Evolutionary conservation across 352 stramenopile genomes (phyloP).

Genomic region (Phytophthora fragariae): DNA sequence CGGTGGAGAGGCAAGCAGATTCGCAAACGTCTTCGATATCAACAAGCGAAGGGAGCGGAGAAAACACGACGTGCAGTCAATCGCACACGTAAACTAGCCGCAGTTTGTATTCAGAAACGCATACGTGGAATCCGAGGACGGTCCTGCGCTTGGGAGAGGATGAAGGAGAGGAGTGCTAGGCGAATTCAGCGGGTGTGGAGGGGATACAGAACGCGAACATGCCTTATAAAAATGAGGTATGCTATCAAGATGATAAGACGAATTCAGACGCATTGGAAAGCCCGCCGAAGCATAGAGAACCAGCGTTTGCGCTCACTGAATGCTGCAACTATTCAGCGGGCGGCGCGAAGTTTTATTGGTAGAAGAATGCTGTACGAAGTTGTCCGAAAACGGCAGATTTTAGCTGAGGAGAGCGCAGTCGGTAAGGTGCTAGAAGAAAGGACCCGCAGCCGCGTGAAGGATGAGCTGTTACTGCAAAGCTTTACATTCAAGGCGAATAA

Average conservation of each 20-base stretch:
- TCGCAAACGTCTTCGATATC: conserved; percentile 49
- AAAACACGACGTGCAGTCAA: conserved; percentile 42
- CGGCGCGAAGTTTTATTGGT: conserved; percentile 46
- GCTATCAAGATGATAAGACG: conserved; percentile 56
- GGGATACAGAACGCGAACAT: conserved; percentile 53
- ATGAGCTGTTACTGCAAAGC: conserved; percentile 75
- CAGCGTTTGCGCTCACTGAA: conserved; percentile 33
- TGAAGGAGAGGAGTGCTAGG: conserved; percentile 48
- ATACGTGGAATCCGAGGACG: conserved; percentile 64
- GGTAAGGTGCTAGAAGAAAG: conserved; percentile 56
- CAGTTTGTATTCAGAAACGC: conserved; percentile 64
- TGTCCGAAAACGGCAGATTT: conserved; percentile 57
- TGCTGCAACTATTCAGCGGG: conserved; percentile 49
- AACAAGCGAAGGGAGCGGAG: conserved; percentile 47
- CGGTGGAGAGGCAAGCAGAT: conserved; percentile 55
- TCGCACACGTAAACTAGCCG: conserved; percentile 41
- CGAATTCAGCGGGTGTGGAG: conserved; percentile 69
- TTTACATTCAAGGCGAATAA: conserved; percentile 53
- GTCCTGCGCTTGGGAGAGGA: conserved; percentile 41
- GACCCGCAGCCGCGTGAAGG: conserved; percentile 52
- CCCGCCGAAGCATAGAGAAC: conserved; percentile 39
- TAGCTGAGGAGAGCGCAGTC: conserved; percentile 62
- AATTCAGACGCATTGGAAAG: conserved; percentile 60
- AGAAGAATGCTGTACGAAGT: conserved; percentile 45
- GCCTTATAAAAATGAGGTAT: conserved; percentile 51